Percentiles rank a stretch among this genome's conserved stretches.
These are phyloP conservation scores for Sclerotinia spermophila DNA, from an alignment of 2,329 filamentous ascomycete species.

Conservation along the genomic window DNA sequence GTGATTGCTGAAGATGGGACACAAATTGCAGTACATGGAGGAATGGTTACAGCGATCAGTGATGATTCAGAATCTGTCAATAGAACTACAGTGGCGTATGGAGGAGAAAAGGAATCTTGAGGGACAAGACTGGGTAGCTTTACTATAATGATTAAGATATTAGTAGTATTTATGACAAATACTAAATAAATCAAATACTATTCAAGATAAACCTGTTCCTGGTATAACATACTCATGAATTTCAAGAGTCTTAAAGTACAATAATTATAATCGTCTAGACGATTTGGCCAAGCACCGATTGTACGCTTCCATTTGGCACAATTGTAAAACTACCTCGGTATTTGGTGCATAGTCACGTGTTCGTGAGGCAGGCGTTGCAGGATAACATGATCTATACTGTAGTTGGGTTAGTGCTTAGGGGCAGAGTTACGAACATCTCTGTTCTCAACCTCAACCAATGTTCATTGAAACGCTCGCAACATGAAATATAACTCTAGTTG, in stretches of 20 bases:
- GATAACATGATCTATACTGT: neutral
- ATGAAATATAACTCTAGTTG: neutral
- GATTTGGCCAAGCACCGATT: neutral
- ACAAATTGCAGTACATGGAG: constrained; percentile 27
- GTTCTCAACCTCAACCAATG: too few species aligned
- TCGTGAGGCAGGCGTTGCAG: neutral
- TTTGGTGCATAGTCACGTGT: neutral
- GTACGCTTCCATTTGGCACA: neutral
- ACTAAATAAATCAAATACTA: neutral
- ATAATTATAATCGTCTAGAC: neutral
- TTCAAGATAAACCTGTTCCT: neutral
- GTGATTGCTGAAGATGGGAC: constrained; percentile 32
- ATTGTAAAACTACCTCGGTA: neutral
- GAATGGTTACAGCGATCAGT: constrained; percentile 14
- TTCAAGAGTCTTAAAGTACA: neutral
- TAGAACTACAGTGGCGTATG: constrained; percentile 1
- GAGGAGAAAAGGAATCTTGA: neutral
- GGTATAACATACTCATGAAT: neutral
- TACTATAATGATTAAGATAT: neutral
- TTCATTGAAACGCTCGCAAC: too few species aligned
- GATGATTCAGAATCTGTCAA: constrained; percentile 13
- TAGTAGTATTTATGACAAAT: neutral
- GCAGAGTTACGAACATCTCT: neutral
- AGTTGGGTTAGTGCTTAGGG: neutral
- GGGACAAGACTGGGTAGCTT: neutral